Percentiles rank a stretch among this genome's conserved stretches.
Evolutionary conservation across 164 flowering plant species (phyloP).

Genomic region (Santalum album): DNA sequence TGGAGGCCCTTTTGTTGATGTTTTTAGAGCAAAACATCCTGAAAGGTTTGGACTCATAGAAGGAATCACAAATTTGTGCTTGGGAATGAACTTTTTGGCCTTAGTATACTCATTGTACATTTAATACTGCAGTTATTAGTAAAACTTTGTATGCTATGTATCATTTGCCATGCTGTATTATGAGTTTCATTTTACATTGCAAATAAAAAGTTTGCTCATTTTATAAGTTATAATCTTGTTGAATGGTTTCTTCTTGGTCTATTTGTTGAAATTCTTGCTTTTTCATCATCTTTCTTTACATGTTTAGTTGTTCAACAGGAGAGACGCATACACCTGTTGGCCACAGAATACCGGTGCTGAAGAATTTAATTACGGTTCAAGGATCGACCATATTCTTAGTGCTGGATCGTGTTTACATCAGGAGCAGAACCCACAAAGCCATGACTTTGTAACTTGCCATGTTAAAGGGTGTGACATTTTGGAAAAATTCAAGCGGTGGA

Average conservation of each 20-base stretch:
- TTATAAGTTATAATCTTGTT: too few relatives aligned
- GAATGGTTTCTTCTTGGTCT: too few relatives aligned
- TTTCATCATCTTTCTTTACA: neutral
- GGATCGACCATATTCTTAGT: conserved; percentile 88
- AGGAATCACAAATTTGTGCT: neutral
- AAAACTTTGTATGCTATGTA: too few relatives aligned
- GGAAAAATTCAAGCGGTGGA: conserved; percentile 74
- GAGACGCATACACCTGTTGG: conserved; percentile 97
- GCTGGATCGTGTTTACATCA: conserved; percentile 79
- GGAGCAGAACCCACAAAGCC: conserved; percentile 31
- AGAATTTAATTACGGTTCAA: conserved; percentile 80
- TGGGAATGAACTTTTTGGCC: neutral
- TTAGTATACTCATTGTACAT: neutral
- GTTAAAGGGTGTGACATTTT: conserved; percentile 84
- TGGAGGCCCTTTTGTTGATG: conserved; percentile 79
- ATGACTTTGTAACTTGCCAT: conserved; percentile 62
- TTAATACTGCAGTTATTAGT: too few relatives aligned
- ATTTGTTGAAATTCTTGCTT: too few relatives aligned
- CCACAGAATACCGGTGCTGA: conserved; percentile 73
- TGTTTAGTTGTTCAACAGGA: conserved; percentile 26
- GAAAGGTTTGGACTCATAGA: conserved; percentile 39
- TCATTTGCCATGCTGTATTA: too few relatives aligned
- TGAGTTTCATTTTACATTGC: too few relatives aligned
- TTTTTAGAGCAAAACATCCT: conserved; percentile 85
- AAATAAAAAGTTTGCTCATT: too few relatives aligned